phyloP scores from a whole-genome alignment of 345 rosid genomes.

The Gossypium mustelinum region DNA sequence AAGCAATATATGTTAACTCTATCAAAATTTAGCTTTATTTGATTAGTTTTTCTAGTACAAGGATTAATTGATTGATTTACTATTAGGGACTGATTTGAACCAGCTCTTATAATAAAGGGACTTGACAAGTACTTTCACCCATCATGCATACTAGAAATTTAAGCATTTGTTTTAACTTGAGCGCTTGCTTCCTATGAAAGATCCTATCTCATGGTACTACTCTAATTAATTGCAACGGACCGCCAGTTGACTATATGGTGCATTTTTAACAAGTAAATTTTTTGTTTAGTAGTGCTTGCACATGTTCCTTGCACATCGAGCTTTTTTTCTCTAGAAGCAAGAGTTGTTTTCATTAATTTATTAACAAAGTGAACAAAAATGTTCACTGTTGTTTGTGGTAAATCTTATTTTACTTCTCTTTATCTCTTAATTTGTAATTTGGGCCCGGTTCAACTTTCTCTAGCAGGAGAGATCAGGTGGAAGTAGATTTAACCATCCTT shows the following conservation, averaged over 20 bases:
- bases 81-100: no score
- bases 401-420: neutral
- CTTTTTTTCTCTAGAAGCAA: neutral
- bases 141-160: neutral
- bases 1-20: no score
- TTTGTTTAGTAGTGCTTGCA: neutral
- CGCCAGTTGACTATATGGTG: neutral
- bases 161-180: neutral
- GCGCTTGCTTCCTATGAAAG: neutral
- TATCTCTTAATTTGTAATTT: neutral
- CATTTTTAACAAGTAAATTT: neutral
- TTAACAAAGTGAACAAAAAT: neutral
- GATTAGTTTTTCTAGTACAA: no score
- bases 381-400: neutral
- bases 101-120: no score
- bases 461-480: slow-evolving; percentile 60
- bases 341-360: neutral
- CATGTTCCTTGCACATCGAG: neutral
- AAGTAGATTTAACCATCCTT: slow-evolving; percentile 43
- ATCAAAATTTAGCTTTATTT: no score
- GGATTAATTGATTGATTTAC: no score
- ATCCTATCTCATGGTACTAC: neutral
- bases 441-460: slow-evolving; percentile 11
- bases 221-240: neutral
- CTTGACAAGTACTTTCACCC: no score